Percentiles rank a stretch among this genome's conserved stretches.
These are phyloP conservation scores for Croton laevigatus DNA, from an alignment of 441 rosid species.

Conservation along the genomic window DNA sequence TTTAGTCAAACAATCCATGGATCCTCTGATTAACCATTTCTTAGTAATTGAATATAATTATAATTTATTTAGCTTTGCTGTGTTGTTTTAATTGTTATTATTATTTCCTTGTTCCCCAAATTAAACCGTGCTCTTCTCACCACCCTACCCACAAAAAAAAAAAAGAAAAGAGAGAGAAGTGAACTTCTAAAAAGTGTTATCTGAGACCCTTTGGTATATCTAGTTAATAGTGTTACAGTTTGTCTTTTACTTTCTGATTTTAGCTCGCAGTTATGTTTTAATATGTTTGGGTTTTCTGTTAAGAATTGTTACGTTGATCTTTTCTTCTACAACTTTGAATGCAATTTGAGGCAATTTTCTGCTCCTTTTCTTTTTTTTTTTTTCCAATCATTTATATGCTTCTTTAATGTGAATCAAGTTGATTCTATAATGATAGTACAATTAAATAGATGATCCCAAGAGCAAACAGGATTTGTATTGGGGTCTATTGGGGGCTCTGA, in stretches of 20 bases:
- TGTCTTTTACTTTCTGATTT: not conserved
- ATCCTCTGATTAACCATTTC: too few species aligned
- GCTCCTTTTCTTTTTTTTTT: not conserved
- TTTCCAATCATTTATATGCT: not conserved
- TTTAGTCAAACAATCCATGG: too few species aligned
- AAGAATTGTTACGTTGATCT: not conserved
- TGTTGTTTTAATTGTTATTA: not conserved
- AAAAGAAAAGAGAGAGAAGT: not conserved
- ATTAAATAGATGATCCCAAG: too few species aligned
- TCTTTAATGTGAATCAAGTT: not conserved
- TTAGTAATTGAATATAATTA: not conserved
- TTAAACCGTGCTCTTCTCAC: not conserved
- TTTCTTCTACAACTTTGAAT: not conserved
- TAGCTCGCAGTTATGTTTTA: not conserved
- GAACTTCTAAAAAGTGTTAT: not conserved
- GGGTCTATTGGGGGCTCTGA: too few species aligned
- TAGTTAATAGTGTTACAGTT: not conserved
- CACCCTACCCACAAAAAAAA: not conserved
- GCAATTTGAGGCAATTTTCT: constrained; percentile 1
- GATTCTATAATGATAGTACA: not conserved
- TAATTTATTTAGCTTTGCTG: not conserved
- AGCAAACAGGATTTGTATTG: too few species aligned
- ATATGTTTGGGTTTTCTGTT: not conserved
- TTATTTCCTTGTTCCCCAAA: not conserved
- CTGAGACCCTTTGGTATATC: not conserved